Base-by-base conservation (phyloP, 169 alveolate genomes). In the Plasmodium chabaudi region DNA sequence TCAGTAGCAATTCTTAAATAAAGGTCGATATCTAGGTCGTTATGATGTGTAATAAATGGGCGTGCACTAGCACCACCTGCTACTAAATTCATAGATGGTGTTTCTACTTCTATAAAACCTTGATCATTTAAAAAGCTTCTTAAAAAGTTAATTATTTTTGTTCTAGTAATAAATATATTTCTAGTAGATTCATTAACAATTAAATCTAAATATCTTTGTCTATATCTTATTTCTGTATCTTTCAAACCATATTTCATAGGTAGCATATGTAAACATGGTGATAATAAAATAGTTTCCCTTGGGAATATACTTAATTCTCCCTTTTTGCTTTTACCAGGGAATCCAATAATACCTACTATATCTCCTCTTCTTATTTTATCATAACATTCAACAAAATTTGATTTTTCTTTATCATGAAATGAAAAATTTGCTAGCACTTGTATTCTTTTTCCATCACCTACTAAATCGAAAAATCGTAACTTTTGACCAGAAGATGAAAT, bases 1-100 rank as follows among this genome's bases (percentile, higher is more conserved):
- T 99, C 99, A 4, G 99, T 99, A 17, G 99, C 99, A 57, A 99
- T 97, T 59, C 99, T 97, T 98, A 99, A 97, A 93, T 89, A 98
- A 34, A 99, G 94, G 79, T 98, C 97, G 95, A 97, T 95, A 88
- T 98, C 95, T 60, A 99, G 94, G 70, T 98, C 99, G 94, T 99
- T 98, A 95, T 98, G 99, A 92, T 96, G 97, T 46, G 99, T 99
- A 44, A 94, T 95, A 94, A 99, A 99, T 25, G 99, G 99, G 88
- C 94, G 96, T 3, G 99, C 99, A 27, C 98, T 93, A 0, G 99
- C 98, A n/a, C 92, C 99, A 27, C 99, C 99, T 21, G 98, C 96
- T 25, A 97, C 96, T 95, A 97, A 95, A 87, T 98, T 97, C 98
- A 99, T 96, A 97, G 97, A 97, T 21, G 99, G 99, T 53, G 99